Percentiles rank a stretch among this genome's conserved stretches.
phyloP scores from a whole-genome alignment of 768 basidiomycete species.

The Lactarius vividus region DNA sequence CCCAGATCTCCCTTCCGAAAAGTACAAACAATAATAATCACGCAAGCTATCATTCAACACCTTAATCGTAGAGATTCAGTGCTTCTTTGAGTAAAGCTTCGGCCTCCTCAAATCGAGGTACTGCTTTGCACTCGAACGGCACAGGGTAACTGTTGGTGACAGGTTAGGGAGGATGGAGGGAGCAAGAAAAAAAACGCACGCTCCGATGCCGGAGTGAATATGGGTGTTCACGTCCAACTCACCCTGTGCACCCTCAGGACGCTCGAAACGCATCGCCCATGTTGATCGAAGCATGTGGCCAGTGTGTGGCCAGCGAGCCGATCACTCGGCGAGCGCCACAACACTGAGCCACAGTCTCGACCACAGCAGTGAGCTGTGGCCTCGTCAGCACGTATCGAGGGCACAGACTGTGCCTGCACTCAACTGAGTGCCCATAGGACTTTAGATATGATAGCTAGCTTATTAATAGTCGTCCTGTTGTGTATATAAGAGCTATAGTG shows the following conservation, averaged over 20 bases:
- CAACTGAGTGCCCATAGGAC: too few relatives aligned
- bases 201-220: not conserved
- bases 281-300: too few relatives aligned
- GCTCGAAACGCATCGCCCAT: constrained; percentile 1
- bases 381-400: too few relatives aligned
- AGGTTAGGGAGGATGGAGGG: not conserved
- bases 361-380: too few relatives aligned
- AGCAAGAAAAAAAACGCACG: not conserved
- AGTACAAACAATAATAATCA: not conserved
- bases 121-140: constrained; percentile 1
- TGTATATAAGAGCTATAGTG: too few relatives aligned
- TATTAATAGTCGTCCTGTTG: too few relatives aligned
- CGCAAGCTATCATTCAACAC: not conserved
- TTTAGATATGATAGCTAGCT: too few relatives aligned
- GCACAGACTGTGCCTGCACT: too few relatives aligned
- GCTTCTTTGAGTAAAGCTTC: not conserved
- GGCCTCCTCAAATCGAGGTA: constrained; percentile 10
- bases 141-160: not conserved
- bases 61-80: not conserved
- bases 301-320: too few relatives aligned
- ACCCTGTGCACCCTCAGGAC: not conserved
- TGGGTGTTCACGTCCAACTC: not conserved
- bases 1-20: not conserved
- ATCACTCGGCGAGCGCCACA: too few relatives aligned
- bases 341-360: too few relatives aligned